Percentiles rank a stretch among this genome's conserved stretches.
Conservation (phyloP, 306 rosid genomes). For the Mucuna pruriens region DNA sequence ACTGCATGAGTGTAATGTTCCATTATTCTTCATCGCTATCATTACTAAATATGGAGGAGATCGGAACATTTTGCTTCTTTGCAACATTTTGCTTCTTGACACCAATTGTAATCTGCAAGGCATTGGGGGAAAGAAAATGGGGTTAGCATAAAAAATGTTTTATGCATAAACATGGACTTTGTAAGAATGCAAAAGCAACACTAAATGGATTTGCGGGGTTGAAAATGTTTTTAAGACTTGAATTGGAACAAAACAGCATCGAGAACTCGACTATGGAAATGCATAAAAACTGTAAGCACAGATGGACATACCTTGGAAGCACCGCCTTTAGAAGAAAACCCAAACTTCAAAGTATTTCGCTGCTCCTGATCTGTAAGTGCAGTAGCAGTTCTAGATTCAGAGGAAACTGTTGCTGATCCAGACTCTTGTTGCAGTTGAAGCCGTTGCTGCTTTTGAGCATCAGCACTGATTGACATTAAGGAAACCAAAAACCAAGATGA, state of each 20-base stretch:
- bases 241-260: constrained; percentile 15
- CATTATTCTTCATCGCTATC: constrained; percentile 76
- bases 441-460: constrained; percentile 83
- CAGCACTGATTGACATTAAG: constrained; percentile 62
- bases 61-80: constrained; percentile 58
- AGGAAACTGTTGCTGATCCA: constrained; percentile 55
- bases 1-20: constrained; percentile 15
- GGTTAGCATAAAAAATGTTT: background rate
- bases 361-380: constrained; percentile 82
- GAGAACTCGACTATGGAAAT: background rate
- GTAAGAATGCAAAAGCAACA: constrained; percentile 1
- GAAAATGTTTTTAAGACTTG: background rate
- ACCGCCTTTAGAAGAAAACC: constrained; percentile 86
- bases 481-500: constrained; percentile 26
- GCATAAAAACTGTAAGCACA: constrained; percentile 4
- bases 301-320: constrained; percentile 60
- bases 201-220: background rate
- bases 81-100: constrained; percentile 66
- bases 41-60: constrained; percentile 68
- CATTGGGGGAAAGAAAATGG: background rate
- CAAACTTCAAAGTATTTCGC: constrained; percentile 87
- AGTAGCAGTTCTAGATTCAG: constrained; percentile 67
- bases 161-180: background rate
- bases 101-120: constrained; percentile 54
- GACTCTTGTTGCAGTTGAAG: constrained; percentile 69